These are phyloP conservation scores for Aspergillus bertholletiae DNA, from an alignment of 495 filamentous ascomycete species.

Conservation along the genomic window DNA sequence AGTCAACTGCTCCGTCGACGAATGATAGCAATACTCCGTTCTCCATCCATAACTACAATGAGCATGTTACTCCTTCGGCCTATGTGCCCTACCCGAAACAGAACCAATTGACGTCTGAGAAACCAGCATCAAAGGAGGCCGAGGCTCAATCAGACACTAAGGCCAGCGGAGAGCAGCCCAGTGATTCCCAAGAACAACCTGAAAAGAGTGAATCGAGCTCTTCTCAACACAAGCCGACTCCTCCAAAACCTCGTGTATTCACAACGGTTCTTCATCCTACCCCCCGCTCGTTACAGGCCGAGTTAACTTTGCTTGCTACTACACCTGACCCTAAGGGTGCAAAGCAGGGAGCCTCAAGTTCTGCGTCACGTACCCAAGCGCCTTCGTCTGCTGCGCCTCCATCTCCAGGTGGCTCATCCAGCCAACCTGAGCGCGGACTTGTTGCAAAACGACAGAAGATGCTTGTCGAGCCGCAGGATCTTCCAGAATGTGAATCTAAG, in stretches of 20 bases:
- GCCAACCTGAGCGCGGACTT: constrained; percentile 39
- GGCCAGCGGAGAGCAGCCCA: constrained; percentile 23
- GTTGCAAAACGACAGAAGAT: constrained; percentile 73
- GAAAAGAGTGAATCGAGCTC: constrained; percentile 40
- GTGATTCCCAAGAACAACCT: constrained; percentile 37
- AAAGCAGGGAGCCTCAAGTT: constrained; percentile 39
- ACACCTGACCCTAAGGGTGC: constrained; percentile 58
- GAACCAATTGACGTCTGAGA: constrained; percentile 41
- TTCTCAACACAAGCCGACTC: constrained; percentile 43
- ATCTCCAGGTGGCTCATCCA: constrained; percentile 65
- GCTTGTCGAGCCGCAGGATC: constrained; percentile 66
- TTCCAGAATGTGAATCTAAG: constrained; percentile 70
- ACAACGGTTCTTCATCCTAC: constrained; percentile 88
- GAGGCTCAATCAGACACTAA: constrained; percentile 19
- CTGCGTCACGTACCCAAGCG: constrained; percentile 37
- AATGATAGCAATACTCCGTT: constrained; percentile 65
- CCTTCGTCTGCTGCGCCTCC: constrained; percentile 53
- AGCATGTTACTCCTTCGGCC: constrained; percentile 81
- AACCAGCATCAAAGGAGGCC: constrained; percentile 30
- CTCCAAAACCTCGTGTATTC: constrained; percentile 59
- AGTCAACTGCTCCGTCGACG: constrained; percentile 46
- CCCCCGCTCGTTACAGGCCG: constrained; percentile 63
- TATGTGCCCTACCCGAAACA: constrained; percentile 76
- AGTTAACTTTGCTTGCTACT: constrained; percentile 70
- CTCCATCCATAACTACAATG: constrained; percentile 87